phyloP scores from a whole-genome alignment of 2,329 filamentous ascomycete species.

The Cyphellophora europaea region DNA sequence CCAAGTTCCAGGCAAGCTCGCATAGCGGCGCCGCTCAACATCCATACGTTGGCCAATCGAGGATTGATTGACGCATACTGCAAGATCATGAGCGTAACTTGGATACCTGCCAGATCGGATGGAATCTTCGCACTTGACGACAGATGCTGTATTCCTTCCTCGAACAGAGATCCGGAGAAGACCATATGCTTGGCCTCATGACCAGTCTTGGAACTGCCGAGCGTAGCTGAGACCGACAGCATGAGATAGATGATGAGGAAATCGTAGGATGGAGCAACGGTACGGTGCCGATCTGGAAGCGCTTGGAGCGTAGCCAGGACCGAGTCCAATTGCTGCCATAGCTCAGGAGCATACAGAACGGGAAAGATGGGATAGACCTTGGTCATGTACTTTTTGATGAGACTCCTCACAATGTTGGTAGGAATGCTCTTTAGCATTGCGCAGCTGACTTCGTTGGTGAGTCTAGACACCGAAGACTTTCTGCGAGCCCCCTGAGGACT shows the following conservation, averaged over 20 bases:
- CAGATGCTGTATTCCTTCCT: conserved; percentile 25
- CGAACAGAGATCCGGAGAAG: conserved; percentile 23
- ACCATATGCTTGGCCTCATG: conserved; percentile 24
- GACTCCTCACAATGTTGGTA: conserved; percentile 17
- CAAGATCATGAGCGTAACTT: conserved; percentile 19
- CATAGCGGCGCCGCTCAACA: conserved; percentile 21
- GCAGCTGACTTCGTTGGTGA: conserved; percentile 16
- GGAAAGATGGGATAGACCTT: conserved; percentile 23
- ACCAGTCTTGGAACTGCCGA: conserved; percentile 23
- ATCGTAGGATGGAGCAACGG: conserved; percentile 21
- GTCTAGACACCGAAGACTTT: conserved; percentile 14
- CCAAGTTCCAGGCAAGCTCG: conserved; percentile 20
- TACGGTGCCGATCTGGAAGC: conserved; percentile 14
- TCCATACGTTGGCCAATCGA: conserved; percentile 21
- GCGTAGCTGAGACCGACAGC: conserved; percentile 23
- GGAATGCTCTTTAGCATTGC: conserved; percentile 19
- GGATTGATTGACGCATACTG: conserved; percentile 22
- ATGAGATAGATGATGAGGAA: conserved; percentile 24
- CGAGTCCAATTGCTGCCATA: conserved; percentile 21
- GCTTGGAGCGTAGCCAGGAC: conserved; percentile 14
- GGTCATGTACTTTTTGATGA: conserved; percentile 24
- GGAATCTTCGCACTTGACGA: conserved; percentile 22
- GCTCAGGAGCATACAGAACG: conserved; percentile 19
- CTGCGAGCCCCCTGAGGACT: conserved; percentile 13
- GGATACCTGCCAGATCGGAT: conserved; percentile 19